Evolutionary conservation across 2,329 filamentous ascomycete species (phyloP), one percentile per base, ranked within the genome.

Genomic region (Pestalotiopsis sp.): DNA sequence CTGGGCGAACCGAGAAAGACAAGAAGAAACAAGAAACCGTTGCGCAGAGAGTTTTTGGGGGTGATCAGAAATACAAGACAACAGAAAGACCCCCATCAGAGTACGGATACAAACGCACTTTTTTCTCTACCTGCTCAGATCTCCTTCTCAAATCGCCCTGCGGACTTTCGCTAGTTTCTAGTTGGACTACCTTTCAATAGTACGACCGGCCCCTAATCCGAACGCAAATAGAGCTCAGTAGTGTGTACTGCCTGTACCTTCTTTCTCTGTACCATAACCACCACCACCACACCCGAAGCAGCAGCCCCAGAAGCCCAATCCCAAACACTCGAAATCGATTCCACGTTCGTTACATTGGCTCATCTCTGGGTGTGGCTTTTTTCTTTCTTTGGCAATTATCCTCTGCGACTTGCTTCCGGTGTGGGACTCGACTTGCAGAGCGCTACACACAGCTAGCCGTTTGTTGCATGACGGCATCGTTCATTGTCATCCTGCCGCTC

Each of bases 161-260:
- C 41, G 63, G 49, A 55, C 63, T 25, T 65, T 65, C 41, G 63
- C 63, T 65, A 65, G 63, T 49, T 57, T 38, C 49, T n/a, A 55
- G 63, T 38, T 65, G 63, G 63, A 55, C 49, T 65, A 55, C 49
- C 41, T 25, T 45, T 45, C 38, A 49, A 64, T 65, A 65, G 49
- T 57, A 65, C 63, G 63, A 65, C 49, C 63, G 36, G 63, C 63
- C 39, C 63, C 63, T 65, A 65, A 65, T 65, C 45, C 63, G 27
- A 63, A 65, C 23, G 17, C 45, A 65, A 55, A 65, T 55, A 65
- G 63, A 49, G 41, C 25, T 65, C 63, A 55, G 45, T 58, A 65
- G 49, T 65, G 41, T 65, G 49, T 64, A 45, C 39, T 64, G 39
- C 38, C 62, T 64, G 39, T 49, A 64, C 41, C 62, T 64, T 64